A percentile compares a stretch with the other conserved stretches of the same genome.
These are phyloP conservation scores for Gymnopilus junonius DNA, from an alignment of 768 basidiomycete genomes.

Conservation along the genomic window DNA sequence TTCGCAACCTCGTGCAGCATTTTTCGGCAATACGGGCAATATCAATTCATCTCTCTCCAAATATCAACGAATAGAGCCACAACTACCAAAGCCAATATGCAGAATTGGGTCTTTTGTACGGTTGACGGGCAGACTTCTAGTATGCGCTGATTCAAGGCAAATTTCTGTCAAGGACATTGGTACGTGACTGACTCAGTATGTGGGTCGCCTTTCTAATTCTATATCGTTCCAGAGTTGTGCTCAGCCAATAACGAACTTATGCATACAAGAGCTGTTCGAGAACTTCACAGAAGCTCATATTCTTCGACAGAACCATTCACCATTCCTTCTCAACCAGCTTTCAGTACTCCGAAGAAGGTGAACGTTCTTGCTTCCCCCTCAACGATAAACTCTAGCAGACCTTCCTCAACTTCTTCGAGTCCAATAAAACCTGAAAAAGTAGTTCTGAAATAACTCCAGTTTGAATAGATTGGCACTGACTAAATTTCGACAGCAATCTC, in stretches of 20 bases:
- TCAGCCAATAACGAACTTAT: slow-evolving; percentile 62
- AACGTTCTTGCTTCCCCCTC: slow-evolving; percentile 9
- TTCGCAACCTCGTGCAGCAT: slow-evolving; percentile 27
- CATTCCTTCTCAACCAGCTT: slow-evolving; percentile 34
- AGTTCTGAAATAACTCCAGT: slow-evolving; percentile 8
- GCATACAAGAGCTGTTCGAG: slow-evolving; percentile 57
- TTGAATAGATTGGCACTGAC: neutral
- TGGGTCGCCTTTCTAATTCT: neutral
- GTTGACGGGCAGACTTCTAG: slow-evolving; percentile 49
- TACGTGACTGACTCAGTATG: slow-evolving; percentile 29
- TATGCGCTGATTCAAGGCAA: slow-evolving; percentile 45
- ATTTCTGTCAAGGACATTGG: slow-evolving; percentile 56
- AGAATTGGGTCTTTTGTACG: slow-evolving; percentile 50
- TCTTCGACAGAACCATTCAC: slow-evolving; percentile 52
- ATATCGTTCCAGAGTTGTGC: slow-evolving; percentile 42
- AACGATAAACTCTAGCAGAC: slow-evolving; percentile 13
- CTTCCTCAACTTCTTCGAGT: slow-evolving; percentile 27
- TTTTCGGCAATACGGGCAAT: slow-evolving; percentile 4
- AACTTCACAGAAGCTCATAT: slow-evolving; percentile 59
- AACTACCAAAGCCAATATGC: slow-evolving; percentile 43
- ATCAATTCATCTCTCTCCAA: slow-evolving; percentile 17
- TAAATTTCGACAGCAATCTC: slow-evolving; percentile 27
- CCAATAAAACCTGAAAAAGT: slow-evolving; percentile 15
- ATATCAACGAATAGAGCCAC: slow-evolving; percentile 12
- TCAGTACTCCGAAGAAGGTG: slow-evolving; percentile 17